phyloP scores from a whole-genome alignment of 495 filamentous ascomycete species.

The Halenospora varia region DNA sequence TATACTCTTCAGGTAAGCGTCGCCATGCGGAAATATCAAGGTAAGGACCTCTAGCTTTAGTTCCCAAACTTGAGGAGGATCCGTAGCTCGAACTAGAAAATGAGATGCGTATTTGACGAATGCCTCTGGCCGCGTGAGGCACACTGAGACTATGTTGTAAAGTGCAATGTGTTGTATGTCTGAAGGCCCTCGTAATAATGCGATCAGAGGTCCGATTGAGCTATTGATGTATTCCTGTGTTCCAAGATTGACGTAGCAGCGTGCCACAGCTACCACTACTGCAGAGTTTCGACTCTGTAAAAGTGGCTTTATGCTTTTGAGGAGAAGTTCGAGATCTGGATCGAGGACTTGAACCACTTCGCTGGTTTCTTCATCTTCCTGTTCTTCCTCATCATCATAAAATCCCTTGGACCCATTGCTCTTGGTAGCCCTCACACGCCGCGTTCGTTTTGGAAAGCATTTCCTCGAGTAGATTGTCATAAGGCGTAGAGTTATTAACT shows the following conservation, averaged over 20 bases:
- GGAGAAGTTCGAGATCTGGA: slow-evolving; percentile 76
- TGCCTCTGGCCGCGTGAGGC: slow-evolving; percentile 61
- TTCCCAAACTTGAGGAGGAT: slow-evolving; percentile 79
- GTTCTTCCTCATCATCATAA: slow-evolving; percentile 65
- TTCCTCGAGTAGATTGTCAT: slow-evolving; percentile 79
- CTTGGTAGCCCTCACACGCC: slow-evolving; percentile 39
- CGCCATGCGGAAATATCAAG: slow-evolving; percentile 80
- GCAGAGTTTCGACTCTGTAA: slow-evolving; percentile 89
- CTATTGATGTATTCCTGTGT: slow-evolving; percentile 65
- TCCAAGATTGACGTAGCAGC: slow-evolving; percentile 79
- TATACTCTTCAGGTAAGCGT: slow-evolving; percentile 69
- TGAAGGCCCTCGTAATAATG: slow-evolving; percentile 74
- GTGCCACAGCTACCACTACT: slow-evolving; percentile 81
- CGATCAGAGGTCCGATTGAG: slow-evolving; percentile 78
- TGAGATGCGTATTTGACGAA: slow-evolving; percentile 84
- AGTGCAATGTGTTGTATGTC: slow-evolving; percentile 87
- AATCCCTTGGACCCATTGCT: slow-evolving; percentile 58
- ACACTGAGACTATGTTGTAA: slow-evolving; percentile 90
- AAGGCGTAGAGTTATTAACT: slow-evolving; percentile 74
- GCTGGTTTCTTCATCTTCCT: slow-evolving; percentile 36
- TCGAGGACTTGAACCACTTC: slow-evolving; percentile 63
- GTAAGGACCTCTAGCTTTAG: slow-evolving; percentile 90
- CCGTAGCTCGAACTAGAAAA: slow-evolving; percentile 78
- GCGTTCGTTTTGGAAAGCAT: slow-evolving; percentile 79
- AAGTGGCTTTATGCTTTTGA: slow-evolving; percentile 76